Conservation (phyloP, 768 basidiomycete species). For the Chalciporus piperatus region DNA sequence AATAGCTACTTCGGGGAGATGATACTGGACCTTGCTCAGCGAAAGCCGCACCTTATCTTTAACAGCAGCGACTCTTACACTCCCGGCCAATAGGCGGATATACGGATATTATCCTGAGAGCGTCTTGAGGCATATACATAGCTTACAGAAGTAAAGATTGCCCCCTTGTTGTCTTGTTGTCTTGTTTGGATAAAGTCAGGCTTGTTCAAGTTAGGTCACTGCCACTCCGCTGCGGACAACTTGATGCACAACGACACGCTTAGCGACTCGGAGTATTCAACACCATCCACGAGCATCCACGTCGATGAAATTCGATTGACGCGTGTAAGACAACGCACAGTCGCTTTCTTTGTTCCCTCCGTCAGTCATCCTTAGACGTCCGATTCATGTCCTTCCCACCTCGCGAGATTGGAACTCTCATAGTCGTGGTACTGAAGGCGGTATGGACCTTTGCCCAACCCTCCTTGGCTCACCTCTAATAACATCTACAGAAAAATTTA, state of each 20-base stretch:
- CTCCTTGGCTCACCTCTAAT: conserved; percentile 14
- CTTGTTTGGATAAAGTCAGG: not conserved
- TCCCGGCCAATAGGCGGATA: conserved; percentile 40
- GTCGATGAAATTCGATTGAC: conserved; percentile 18
- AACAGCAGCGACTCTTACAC: conserved; percentile 52
- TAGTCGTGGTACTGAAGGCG: conserved; percentile 91
- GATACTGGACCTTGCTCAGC: conserved; percentile 70
- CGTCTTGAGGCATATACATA: not conserved
- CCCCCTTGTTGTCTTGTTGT: not conserved
- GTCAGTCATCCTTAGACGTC: conserved; percentile 1
- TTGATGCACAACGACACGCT: conserved; percentile 1
- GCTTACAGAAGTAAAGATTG: no score
- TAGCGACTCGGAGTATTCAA: not conserved
- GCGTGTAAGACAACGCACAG: conserved; percentile 14
- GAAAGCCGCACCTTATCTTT: conserved; percentile 70
- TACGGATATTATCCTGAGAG: not conserved
- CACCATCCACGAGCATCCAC: not conserved
- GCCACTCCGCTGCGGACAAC: conserved; percentile 12
- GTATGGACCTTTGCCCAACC: conserved; percentile 47
- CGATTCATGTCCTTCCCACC: conserved; percentile 55
- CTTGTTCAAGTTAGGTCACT: conserved; percentile 11
- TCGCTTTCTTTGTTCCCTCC: conserved; percentile 3
- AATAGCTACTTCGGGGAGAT: conserved; percentile 85
- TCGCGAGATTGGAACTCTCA: conserved; percentile 86
- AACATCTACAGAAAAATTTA: conserved; percentile 65